Percentiles rank a stretch among this genome's conserved stretches.
Evolutionary conservation across 2,329 filamentous ascomycete genomes (phyloP).

Genomic region (Exophiala dermatitidis): DNA sequence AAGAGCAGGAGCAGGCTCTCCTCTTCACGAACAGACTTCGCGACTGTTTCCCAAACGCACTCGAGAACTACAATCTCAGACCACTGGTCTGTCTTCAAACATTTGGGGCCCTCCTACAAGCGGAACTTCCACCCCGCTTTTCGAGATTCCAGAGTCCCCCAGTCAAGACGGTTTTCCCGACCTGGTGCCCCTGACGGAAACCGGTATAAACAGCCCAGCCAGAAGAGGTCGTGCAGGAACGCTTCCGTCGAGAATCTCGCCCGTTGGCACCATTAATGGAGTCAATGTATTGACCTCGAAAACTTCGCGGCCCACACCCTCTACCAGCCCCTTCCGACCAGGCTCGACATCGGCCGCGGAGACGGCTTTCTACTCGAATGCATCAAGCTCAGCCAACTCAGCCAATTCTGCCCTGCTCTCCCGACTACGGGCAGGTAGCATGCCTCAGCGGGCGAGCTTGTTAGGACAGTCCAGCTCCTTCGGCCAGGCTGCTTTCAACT

Average conservation of each 20-base stretch:
- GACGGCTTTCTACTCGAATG: constrained; percentile 32
- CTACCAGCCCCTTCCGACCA: constrained; percentile 81
- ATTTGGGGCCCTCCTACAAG: constrained; percentile 94
- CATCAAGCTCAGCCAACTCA: constrained; percentile 43
- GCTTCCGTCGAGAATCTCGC: constrained; percentile 88
- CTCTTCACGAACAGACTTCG: constrained; percentile 80
- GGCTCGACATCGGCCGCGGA: constrained; percentile 33
- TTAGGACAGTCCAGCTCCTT: constrained; percentile 60
- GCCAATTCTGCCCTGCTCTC: constrained; percentile 68
- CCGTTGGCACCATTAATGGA: constrained; percentile 58
- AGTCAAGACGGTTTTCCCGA: constrained; percentile 89
- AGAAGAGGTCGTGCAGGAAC: constrained; percentile 87
- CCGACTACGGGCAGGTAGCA: constrained; percentile 81
- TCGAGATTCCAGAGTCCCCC: constrained; percentile 95
- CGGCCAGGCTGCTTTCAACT: constrained; percentile 79
- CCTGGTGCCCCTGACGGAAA: constrained; percentile 64
- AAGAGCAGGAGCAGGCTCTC: constrained; percentile 86
- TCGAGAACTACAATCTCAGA: constrained; percentile 93
- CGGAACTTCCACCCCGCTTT: constrained; percentile 89
- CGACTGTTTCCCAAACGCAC: constrained; percentile 91
- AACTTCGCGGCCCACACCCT: constrained; percentile 75
- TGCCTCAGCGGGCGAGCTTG: constrained; percentile 78
- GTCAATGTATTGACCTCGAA: constrained; percentile 59
- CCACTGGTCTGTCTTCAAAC: constrained; percentile 64
- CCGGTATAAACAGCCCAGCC: constrained; percentile 56